Base-by-base conservation (phyloP, 2,329 filamentous ascomycete species). In the Ophiocordyceps robertsii region DNA sequence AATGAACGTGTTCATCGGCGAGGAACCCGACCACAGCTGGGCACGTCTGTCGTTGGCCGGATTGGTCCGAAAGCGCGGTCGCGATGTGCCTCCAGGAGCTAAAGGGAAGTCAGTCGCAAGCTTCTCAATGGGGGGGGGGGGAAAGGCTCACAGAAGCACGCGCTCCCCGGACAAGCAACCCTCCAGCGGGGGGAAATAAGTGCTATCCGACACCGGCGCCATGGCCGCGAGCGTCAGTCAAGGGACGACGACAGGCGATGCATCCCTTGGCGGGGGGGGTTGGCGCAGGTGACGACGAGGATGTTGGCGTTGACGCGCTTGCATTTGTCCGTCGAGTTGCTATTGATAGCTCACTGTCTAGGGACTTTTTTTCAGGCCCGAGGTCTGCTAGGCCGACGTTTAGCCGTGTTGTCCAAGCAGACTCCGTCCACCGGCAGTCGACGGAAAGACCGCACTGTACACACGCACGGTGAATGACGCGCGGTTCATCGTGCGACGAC, bases 141-240 rank as follows among this genome's bases (percentile, higher is more conserved):
- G 42, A 40, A 42, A 32, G 43, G 71, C 80, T 60, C 73, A 94
- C 84, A 95, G 73, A 56, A 95, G 71, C 58, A 82, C 74, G 56
- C 76, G 75, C 61, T 90, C 80, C 65, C 86, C 85, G 54, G 77
- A 81, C 56, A 96, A 73, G 66, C 86, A 93, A 59, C 84, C 80
- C 64, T 87, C 83, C 63, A 95, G 72, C 57, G 87, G 78, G 57
- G 89, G 86, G 56, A 93, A 84, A 67, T 89, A 92, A 60, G 75
- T 70, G 57, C 70, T 68, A 66, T 83, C 80, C 56, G 76, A 73
- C 58, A 76, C 67, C 64, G 80, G 73, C 68, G 79, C 82, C 82
- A 87, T 88, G 68, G 65, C 69, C 68, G 61, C 66, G 61, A 65
- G 63, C 63, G 66, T 72, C 66, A 69, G 66, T 64, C 63, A 45